Evolutionary conservation across 805 yeast species (phyloP).

Genomic region (Cyberlindnera lachancei): DNA sequence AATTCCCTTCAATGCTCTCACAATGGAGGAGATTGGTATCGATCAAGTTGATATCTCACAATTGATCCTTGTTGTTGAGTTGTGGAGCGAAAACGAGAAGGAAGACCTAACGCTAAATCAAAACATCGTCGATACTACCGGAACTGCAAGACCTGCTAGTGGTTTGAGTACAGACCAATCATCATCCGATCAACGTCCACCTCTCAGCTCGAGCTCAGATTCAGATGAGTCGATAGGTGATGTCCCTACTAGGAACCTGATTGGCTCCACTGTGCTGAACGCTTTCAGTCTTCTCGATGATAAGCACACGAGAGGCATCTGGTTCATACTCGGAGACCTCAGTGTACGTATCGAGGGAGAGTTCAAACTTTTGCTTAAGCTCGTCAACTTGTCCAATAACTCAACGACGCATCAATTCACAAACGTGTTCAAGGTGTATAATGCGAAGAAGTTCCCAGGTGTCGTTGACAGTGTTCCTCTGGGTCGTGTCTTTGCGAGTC

Average conservation of each 20-base stretch:
- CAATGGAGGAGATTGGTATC: slow-evolving; percentile 21
- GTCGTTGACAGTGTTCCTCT: slow-evolving; percentile 34
- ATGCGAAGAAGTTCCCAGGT: slow-evolving; percentile 39
- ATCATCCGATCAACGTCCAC: not conserved
- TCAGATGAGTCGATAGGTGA: slow-evolving; percentile 14
- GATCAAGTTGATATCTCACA: slow-evolving; percentile 25
- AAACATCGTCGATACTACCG: slow-evolving; percentile 5
- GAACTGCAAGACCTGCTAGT: not conserved
- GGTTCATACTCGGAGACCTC: slow-evolving; percentile 36
- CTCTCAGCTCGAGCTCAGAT: slow-evolving; percentile 1
- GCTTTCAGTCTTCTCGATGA: slow-evolving; percentile 32
- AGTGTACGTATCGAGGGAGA: slow-evolving; percentile 37
- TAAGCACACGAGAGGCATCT: slow-evolving; percentile 28
- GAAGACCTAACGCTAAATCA: slow-evolving; percentile 16
- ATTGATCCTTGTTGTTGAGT: slow-evolving; percentile 31
- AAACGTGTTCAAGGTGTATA: slow-evolving; percentile 29
- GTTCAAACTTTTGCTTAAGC: slow-evolving; percentile 29
- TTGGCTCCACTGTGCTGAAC: slow-evolving; percentile 32
- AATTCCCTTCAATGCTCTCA: slow-evolving; percentile 13
- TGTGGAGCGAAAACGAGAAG: slow-evolving; percentile 31
- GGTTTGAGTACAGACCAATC: too few relatives aligned
- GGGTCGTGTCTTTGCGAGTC: slow-evolving; percentile 33
- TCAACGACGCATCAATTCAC: slow-evolving; percentile 20
- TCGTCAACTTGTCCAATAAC: slow-evolving; percentile 25
- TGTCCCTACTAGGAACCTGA: slow-evolving; percentile 30